Evolutionary conservation across 1,284 basidiomycete species (phyloP).

Genomic region (Fomitopsis schrenkii): DNA sequence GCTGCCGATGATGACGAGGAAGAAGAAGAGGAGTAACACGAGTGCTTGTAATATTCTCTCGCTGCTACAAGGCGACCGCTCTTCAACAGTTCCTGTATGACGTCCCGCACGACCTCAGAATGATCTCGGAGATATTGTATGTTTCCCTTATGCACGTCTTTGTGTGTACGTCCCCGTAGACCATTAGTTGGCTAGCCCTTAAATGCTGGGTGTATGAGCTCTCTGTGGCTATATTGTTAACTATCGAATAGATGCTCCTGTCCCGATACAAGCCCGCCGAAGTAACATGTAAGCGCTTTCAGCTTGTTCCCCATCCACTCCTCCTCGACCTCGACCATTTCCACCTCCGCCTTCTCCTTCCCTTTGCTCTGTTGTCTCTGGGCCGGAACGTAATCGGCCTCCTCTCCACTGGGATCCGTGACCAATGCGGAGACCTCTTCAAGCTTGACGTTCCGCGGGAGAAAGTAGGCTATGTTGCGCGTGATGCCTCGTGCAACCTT

Average conservation of each 20-base stretch:
- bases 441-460: slow-evolving; percentile 82
- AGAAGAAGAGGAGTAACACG: neutral
- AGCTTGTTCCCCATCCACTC: slow-evolving; percentile 86
- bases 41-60: neutral
- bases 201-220: no score
- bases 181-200: no score
- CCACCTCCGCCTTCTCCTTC: slow-evolving; percentile 24
- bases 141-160: neutral
- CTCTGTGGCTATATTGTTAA: neutral
- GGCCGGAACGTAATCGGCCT: neutral
- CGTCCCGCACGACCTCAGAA: neutral
- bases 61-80: neutral
- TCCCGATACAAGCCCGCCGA: slow-evolving; percentile 66
- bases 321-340: slow-evolving; percentile 80
- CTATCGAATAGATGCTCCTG: slow-evolving; percentile 56
- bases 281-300: slow-evolving; percentile 82
- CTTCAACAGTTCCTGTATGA: neutral
- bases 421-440: slow-evolving; percentile 60
- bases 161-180: neutral
- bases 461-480: slow-evolving; percentile 82
- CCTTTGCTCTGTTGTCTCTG: slow-evolving; percentile 3
- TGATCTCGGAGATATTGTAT: neutral
- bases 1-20: slow-evolving; percentile 21
- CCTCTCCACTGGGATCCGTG: neutral
- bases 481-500: slow-evolving; percentile 66